Evolutionary conservation across 768 basidiomycete species (phyloP).

Genomic region (Amanita molliuscula): DNA sequence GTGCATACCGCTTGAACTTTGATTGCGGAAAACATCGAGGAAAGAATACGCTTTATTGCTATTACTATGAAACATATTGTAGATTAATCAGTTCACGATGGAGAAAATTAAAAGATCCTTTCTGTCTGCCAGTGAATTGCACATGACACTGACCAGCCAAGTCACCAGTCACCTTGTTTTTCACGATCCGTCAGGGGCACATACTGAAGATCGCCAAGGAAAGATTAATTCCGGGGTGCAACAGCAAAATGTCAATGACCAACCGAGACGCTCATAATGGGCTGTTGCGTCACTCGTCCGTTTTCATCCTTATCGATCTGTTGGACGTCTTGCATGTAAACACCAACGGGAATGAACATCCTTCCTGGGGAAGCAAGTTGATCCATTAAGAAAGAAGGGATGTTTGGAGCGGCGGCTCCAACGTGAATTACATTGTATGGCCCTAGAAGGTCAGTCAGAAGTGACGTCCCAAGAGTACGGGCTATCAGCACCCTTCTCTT

Average conservation of each 20-base stretch:
- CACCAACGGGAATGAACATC: slow-evolving; percentile 93
- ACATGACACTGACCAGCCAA: not conserved
- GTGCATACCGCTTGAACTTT: not conserved
- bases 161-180: slow-evolving; percentile 20
- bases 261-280: slow-evolving; percentile 78
- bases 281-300: slow-evolving; percentile 52
- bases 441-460: slow-evolving; percentile 20
- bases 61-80: not conserved
- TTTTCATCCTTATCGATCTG: slow-evolving; percentile 71
- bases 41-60: not conserved
- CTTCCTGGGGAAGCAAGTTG: slow-evolving; percentile 69
- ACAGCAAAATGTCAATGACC: slow-evolving; percentile 16
- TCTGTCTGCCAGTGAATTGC: not conserved
- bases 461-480: not conserved
- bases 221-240: not conserved
- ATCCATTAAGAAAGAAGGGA: slow-evolving; percentile 64
- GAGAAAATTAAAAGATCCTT: not conserved
- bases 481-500: slow-evolving; percentile 17
- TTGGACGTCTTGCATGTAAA: slow-evolving; percentile 45
- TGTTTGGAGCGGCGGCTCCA: slow-evolving; percentile 76
- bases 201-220: slow-evolving; percentile 32
- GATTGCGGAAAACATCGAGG: not conserved
- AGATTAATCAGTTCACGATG: not conserved
- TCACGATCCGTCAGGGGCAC: slow-evolving; percentile 60
- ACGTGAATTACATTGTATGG: slow-evolving; percentile 88